A percentile compares a stretch with the other conserved stretches of the same genome.
phyloP scores from a whole-genome alignment of 2,329 filamentous ascomycete genomes.

The Penicillium griseofulvum region DNA sequence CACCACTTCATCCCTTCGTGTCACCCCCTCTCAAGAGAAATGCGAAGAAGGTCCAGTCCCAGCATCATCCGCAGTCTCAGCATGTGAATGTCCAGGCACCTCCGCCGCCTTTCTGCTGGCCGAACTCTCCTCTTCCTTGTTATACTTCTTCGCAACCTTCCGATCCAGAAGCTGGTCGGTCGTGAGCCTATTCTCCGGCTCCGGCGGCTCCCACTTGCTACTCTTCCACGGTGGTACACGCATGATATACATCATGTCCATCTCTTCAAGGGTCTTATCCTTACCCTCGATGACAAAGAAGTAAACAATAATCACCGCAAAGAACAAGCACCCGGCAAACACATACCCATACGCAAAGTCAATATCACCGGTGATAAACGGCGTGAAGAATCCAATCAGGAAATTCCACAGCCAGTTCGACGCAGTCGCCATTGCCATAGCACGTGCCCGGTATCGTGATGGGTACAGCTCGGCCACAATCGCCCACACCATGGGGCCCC shows the following conservation, averaged over 20 bases:
- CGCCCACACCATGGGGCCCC: conserved; percentile 60
- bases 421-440: conserved; percentile 71
- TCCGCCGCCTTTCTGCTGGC: conserved; percentile 11
- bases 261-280: conserved; percentile 68
- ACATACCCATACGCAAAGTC: conserved; percentile 74
- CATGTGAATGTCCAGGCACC: conserved; percentile 20
- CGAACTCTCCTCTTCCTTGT: conserved; percentile 16
- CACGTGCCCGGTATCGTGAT: conserved; percentile 60
- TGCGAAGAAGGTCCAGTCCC: conserved; percentile 21
- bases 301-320: conserved; percentile 62
- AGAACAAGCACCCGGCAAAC: conserved; percentile 68
- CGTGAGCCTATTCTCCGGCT: conserved; percentile 27
- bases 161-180: conserved; percentile 28
- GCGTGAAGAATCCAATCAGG: conserved; percentile 70
- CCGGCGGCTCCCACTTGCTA: conserved; percentile 41
- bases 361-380: conserved; percentile 70
- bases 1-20: not conserved
- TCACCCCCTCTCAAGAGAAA: not conserved
- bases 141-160: conserved; percentile 17
- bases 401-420: conserved; percentile 77
- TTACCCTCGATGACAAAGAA: conserved; percentile 73
- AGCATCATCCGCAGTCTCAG: conserved; percentile 15
- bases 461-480: conserved; percentile 46
- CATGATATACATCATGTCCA: conserved; percentile 71
- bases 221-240: conserved; percentile 60